Conservation (phyloP, 2,329 filamentous ascomycete genomes). For the Pseudocercospora cruenta region DNA sequence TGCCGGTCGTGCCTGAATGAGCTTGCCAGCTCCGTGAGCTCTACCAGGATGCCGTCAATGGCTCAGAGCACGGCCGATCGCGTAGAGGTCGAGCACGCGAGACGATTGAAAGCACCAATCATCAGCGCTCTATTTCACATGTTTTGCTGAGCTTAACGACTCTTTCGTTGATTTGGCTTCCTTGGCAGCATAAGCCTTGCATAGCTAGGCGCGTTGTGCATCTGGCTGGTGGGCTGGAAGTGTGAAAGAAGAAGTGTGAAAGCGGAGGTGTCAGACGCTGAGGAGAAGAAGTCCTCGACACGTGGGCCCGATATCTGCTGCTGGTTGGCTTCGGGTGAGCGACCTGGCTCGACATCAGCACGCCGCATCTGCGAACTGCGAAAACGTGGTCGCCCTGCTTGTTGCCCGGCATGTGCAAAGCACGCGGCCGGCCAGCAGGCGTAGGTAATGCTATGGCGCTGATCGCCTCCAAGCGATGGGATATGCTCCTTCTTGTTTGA, state of each 20-base stretch:
- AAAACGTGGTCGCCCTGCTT: background rate
- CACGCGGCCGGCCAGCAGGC: background rate
- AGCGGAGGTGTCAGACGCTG: background rate
- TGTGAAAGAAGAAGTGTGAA: background rate
- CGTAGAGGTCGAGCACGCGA: constrained; percentile 3
- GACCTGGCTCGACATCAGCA: background rate
- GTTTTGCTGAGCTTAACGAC: constrained; percentile 4
- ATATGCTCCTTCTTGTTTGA: background rate
- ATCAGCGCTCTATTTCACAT: constrained; percentile 1
- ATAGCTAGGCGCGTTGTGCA: background rate
- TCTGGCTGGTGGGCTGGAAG: background rate
- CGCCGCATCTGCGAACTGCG: background rate
- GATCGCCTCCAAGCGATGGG: background rate
- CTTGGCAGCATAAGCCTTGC: background rate
- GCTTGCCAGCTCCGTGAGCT: background rate
- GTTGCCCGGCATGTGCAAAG: background rate
- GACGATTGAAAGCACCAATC: background rate
- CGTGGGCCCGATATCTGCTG: background rate
- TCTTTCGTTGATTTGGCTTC: background rate
- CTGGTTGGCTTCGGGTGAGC: background rate
- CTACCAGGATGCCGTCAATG: constrained; percentile 4
- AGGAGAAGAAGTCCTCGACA: background rate
- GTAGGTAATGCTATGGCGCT: background rate
- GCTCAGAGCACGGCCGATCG: background rate
- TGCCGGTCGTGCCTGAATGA: background rate